These are phyloP conservation scores for Fusarium fracticaudum DNA, from an alignment of 2,329 filamentous ascomycete species.

Conservation along the genomic window DNA sequence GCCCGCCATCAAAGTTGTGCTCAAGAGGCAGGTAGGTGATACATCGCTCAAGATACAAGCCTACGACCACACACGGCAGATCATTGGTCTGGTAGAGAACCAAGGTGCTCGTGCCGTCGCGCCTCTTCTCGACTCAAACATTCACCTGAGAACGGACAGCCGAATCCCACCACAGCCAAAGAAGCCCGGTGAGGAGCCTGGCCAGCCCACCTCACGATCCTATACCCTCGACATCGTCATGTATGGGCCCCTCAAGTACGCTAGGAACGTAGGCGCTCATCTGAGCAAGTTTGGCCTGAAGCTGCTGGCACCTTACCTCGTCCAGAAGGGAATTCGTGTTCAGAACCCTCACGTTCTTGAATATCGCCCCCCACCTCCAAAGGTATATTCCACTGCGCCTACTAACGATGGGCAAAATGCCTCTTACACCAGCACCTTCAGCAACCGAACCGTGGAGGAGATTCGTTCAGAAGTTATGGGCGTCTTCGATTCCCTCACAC, in stretches of 20 bases:
- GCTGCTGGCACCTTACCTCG: slow-evolving; percentile 71
- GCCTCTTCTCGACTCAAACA: slow-evolving; percentile 75
- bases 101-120: slow-evolving; percentile 73
- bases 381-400: slow-evolving; percentile 42
- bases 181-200: slow-evolving; percentile 69
- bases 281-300: slow-evolving; percentile 72
- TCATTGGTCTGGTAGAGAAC: slow-evolving; percentile 80
- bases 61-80: slow-evolving; percentile 73
- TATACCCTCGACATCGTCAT: slow-evolving; percentile 78
- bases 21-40: slow-evolving; percentile 68
- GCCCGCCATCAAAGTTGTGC: slow-evolving; percentile 78
- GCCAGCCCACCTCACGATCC: slow-evolving; percentile 67
- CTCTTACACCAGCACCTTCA: slow-evolving; percentile 43
- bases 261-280: slow-evolving; percentile 71
- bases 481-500: slow-evolving; percentile 86
- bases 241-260: slow-evolving; percentile 78
- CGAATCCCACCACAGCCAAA: slow-evolving; percentile 75
- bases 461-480: slow-evolving; percentile 84
- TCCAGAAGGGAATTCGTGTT: slow-evolving; percentile 75
- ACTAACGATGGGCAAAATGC: slow-evolving; percentile 41
- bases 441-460: slow-evolving; percentile 79
- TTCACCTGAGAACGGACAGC: slow-evolving; percentile 75
- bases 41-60: slow-evolving; percentile 72
- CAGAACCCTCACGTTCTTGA: slow-evolving; percentile 78
- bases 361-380: slow-evolving; percentile 54